Base-by-base conservation (phyloP, 176 grass and related monocot species). In the Ensete glaucum region DNA sequence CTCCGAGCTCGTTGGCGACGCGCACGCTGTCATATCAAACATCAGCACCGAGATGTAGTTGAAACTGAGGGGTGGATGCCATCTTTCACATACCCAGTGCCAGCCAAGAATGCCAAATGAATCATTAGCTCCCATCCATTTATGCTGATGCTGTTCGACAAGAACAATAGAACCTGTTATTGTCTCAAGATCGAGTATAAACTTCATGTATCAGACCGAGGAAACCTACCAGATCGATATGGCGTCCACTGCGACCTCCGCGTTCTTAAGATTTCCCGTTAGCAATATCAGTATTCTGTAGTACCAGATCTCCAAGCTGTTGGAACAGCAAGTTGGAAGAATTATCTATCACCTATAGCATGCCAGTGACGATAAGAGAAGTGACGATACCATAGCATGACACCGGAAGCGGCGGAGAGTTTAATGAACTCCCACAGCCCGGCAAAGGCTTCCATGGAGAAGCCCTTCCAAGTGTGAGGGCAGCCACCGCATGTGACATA, bases 71-170 rank as follows among this genome's bases (percentile, higher is more conserved):
- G 34, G 34, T 43, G 6, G 34, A 43, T 43, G 34, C 34, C 34
- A 43, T 43, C 34, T 43, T 43, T 43, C 34, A 43, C 34, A 83
- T 90, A 95, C 34, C 34, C 34, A 43, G 34, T 43, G 4, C 34
- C 34, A 43, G 34, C 34, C 34, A 43, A 43, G 34, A 43, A 43
- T 12, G 88, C 88, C 78, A 95, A 43, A 1, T 88, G 91, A 82
- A 95, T 95, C 91, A 88, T 95, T 88, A 95, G 79, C 85, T 95
- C 85, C 91, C 85, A 95, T 65, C 76, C 91, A 72, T 88, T 95
- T 53, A 95, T 95, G 9, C 81, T 86, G 85, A 95, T 95, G 86
- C 91, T 95, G 77, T 51, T 20, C 76, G 6, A 43, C 34, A 43
- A 43, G 34, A 43, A 69, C 0, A 11, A 11, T 50, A 52, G 9